Evolutionary conservation across 2,329 filamentous ascomycete genomes (phyloP).

Genomic region (Hawksworthiomyces lignivorus): DNA sequence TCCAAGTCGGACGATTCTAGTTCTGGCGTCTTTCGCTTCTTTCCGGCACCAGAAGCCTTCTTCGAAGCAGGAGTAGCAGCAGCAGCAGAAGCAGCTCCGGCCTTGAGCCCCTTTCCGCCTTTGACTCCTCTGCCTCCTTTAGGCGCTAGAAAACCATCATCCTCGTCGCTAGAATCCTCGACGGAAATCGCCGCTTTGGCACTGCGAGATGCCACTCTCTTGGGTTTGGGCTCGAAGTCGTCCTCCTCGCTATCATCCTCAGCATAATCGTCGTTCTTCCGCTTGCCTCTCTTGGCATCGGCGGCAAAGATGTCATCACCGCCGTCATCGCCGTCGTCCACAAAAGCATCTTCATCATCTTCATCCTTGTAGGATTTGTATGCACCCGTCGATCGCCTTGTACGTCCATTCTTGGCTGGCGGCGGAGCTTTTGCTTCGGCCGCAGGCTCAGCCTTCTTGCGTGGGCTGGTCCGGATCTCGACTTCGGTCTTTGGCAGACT

Average conservation of each 20-base stretch:
- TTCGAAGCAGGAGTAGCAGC: no score
- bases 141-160: no score
- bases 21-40: slow-evolving; percentile 53
- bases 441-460: slow-evolving; percentile 31
- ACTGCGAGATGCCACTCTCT: slow-evolving; percentile 40
- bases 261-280: slow-evolving; percentile 66
- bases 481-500: slow-evolving; percentile 31
- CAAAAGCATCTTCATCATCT: slow-evolving; percentile 49
- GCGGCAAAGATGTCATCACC: slow-evolving; percentile 82
- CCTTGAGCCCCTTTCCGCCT: no score
- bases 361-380: slow-evolving; percentile 38
- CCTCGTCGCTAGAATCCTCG: slow-evolving; percentile 24
- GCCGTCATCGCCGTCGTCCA: slow-evolving; percentile 61
- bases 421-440: slow-evolving; percentile 17
- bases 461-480: slow-evolving; percentile 46
- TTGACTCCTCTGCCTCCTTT: slow-evolving; percentile 18
- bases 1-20: slow-evolving; percentile 50
- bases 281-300: slow-evolving; percentile 57
- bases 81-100: no score
- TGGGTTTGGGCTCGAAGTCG: slow-evolving; percentile 54
- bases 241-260: slow-evolving; percentile 67
- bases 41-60: slow-evolving; percentile 19
- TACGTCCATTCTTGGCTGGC: slow-evolving; percentile 23
- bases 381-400: slow-evolving; percentile 31
- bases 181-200: slow-evolving; percentile 28